phyloP scores from a whole-genome alignment of 228 moss, liverwort and hornwort species.

The Sphagnum fallax region DNA sequence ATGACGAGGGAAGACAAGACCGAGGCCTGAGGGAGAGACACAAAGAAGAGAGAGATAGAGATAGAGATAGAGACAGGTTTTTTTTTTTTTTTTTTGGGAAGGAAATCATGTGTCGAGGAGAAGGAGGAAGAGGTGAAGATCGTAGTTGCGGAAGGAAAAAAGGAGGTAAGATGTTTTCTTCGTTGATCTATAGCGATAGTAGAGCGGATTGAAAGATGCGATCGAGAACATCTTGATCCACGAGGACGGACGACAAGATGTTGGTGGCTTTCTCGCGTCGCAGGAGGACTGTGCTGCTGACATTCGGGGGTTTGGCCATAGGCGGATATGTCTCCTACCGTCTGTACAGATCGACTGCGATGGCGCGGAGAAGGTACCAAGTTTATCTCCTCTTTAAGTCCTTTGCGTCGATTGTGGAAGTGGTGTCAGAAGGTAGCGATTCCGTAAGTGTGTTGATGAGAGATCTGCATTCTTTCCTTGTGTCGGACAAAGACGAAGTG shows the following conservation, averaged over 20 bases:
- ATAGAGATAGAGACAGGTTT: too few species aligned
- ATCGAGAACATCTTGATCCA: too few species aligned
- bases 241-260: constrained; percentile 6
- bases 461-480: constrained; percentile 66
- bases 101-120: too few species aligned
- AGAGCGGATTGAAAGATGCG: too few species aligned
- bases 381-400: constrained; percentile 56
- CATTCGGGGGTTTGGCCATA: constrained; percentile 62
- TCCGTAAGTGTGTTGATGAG: constrained; percentile 42
- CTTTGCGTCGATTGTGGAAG: constrained; percentile 68
- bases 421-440: constrained; percentile 60
- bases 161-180: too few species aligned
- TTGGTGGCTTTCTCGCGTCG: constrained; percentile 60
- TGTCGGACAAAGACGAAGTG: constrained; percentile 65
- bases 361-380: constrained; percentile 42
- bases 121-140: too few species aligned
- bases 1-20: too few species aligned
- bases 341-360: constrained; percentile 28
- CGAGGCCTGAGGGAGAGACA: too few species aligned
- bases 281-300: constrained; percentile 73
- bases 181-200: too few species aligned
- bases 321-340: constrained; percentile 79
- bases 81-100: too few species aligned
- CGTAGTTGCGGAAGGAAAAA: too few species aligned
- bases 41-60: too few species aligned